Evolutionary conservation across 1,284 basidiomycete genomes (phyloP), one percentile per base, ranked within the genome.

Genomic region (Athelia psychrophila): DNA sequence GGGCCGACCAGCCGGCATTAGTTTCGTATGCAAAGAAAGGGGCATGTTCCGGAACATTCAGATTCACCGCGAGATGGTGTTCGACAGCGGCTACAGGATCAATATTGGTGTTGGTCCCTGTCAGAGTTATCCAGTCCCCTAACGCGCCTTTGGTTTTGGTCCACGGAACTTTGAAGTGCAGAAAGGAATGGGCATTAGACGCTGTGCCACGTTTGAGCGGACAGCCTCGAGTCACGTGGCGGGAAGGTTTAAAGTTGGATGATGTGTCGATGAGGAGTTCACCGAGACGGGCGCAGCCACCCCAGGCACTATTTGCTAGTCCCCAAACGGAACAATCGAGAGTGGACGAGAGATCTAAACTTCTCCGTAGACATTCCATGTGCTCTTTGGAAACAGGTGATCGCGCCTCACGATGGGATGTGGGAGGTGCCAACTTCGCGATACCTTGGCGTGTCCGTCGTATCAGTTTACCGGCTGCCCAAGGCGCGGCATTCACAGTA

Each of bases 301-400:
- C 27, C n/a, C n/a, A n/a, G 46, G 25, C 9, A 13, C 6, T 25
- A 16, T 10, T 53, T 50, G 36, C 49, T 52, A 36, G 54, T 56
- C 0, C 49, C 51, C 54, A 63, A 9, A 67, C 57, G 12, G 66
- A 61, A 13, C 56, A 51, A 44, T 66, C 59, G 9, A 58, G 54
- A 0, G 66, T 47, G 38, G 57, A 55, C 0, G 55, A 50, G 0
- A 67, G 49, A 25, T 72, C 58, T 0, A 73, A 62, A 4, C 50
- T 50, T 0, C 47, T 3, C 2, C 42, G 48, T 0, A 74, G 58
- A 0, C 59, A 56, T 20, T 55, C 24, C 30, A 74, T 47, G 36
- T 71, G 68, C 16, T 67, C 58, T 2, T 67, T 54, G 8, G 70
- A 67, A 2, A 72, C 65, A 0, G 65, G 71, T 0, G 63, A 56